Evolutionary conservation across 495 filamentous ascomycete genomes (phyloP), one percentile per base, ranked within the genome.

Genomic region (Penicillium flavigenum): DNA sequence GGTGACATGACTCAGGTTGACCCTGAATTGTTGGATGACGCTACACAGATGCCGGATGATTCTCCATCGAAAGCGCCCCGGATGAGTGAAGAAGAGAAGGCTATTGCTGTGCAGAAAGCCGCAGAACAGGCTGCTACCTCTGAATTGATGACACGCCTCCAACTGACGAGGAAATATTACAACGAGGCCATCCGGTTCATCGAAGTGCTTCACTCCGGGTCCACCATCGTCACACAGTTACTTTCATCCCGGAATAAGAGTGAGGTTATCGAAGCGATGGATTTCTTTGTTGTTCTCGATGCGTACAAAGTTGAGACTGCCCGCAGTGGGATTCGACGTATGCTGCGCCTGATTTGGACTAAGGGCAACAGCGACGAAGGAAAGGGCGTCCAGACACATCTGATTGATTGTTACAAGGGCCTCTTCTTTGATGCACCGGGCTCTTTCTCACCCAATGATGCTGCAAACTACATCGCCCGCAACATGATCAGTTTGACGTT

Each of bases 401-500:
- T 99, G 17, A 96, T 99, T 57, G 95, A 98, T 61, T 96, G 90
- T 67, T 99, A 99, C 77, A 94, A 89, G 71, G 85, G 89, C 17
- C 80, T 99, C 8, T 99, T 97, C 74, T 98, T 99, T 63, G 88
- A 93, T 69, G 92, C 94, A 1, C 94, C 94, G 0, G 89, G 90
- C 48, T 83, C 82, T 32, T 96, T 96, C 73, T 89, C 76, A 22
- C 80, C 84, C 8, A 98, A 97, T 64, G 94, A 98, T 68, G 84
- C 91, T 10, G 94, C 94, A 24, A 98, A 94, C 71, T 98, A 92
- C 64, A 89, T 99, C 64, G 93, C 93, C 36, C 84, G 92, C 47
- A 98, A 97, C 75, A 98, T 99, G 95, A 97, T 98, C 71, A 96
- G 90, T 75, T 76, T 99, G 59, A 99, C 94, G 0, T 97, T 96